Base-by-base conservation (phyloP, 768 basidiomycete genomes). In the Leccinum obscurum region DNA sequence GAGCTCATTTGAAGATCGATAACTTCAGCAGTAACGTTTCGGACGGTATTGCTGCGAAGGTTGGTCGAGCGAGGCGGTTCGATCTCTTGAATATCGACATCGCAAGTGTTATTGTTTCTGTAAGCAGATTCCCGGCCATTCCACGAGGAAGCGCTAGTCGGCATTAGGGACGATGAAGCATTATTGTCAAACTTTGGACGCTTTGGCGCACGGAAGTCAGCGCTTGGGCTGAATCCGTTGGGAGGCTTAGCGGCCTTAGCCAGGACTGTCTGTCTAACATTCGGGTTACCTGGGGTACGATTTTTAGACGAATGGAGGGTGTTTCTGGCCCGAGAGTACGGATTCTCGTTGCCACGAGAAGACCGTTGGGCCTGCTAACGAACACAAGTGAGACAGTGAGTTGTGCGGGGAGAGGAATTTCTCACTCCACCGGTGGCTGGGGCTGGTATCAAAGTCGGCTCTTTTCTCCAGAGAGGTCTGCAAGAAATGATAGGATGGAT, bases 21-120 rank as follows among this genome's bases (percentile, higher is more conserved):
- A 26, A 62, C 60, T n/a, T 73, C 66, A 17, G 62, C 66, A 17
- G 62, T 60, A 35, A 65, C 59, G 9, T 66, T 64, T n/a, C 53
- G 35, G 34, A 53, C 10, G 22, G 51, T 30, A 50, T 56, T 50
- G 9, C 11, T 52, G 15, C 37, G 60, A 35, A 24, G 46, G 34
- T 44, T 58, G 24, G 35, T 32, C 20, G 48, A 6, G 28, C 26
- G 46, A 50, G 61, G 59, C 7, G 52, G 44, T 34, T 61, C 53
- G 24, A 66, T 55, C 22, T 59, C 56, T 56, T 70, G 72, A 20
- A 76, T 48, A 35, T 71, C 75, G 10, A 62, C 32, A 52, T 71
- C 70, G 14, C 50, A 59, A 32, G 44, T 11, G 6, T 11, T 30
- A 9, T 30, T 0, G 32, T 4, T 46, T 20, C 20, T 6, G 20